Evolutionary conservation across 1,284 basidiomycete genomes (phyloP), one percentile per base, ranked within the genome.

Genomic region (Xanthoconium separans): DNA sequence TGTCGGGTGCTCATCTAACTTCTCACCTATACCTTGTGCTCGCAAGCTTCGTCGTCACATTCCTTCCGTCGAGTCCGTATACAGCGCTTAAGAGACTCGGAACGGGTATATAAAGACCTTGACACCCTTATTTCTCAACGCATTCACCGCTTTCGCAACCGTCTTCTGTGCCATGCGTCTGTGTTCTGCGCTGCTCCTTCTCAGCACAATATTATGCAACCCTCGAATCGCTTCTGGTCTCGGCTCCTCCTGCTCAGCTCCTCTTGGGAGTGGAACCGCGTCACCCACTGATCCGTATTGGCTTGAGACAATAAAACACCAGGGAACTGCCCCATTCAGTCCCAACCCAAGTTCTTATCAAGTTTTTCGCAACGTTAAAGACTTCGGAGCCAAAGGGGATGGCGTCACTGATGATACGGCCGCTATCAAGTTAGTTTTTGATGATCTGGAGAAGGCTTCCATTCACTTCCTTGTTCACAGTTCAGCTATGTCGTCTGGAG

Each of bases 251-350:
- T 65, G 63, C 40, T 48, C 55, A 22, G 52, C 49, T 36, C 53
- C 63, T 30, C 50, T 65, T 1, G 52, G 59, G 16, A 10, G 53
- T 12, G 63, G 63, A 12, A 50, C 50, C 18, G 62, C 65, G 11
- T 45, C 59, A 24, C 24, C 61, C n/a, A 30, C 30, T 12, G 63
- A 65, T 20, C 82, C 87, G 1, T 90, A 81, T 66, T 91, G 87
- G 88, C 68, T 88, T 65, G 64, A 71, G 51, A 60, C 58, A 6
- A 67, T 68, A 30, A 7, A 44, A 6, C 86, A 89, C 61, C 85
- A 84, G 64, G 88, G 88, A 27, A 77, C 69, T 16, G 73, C 85
- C 1, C 80, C 88, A 3, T 86, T 79, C 68, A 82, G 84, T 61
- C 51, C 77, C 1, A 72, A 81, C 60, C 74, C 83, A 0, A 61